A percentile compares a stretch with the other conserved stretches of the same genome.
Conservation (phyloP, 2,329 filamentous ascomycete genomes). For the Neurospora sp. region DNA sequence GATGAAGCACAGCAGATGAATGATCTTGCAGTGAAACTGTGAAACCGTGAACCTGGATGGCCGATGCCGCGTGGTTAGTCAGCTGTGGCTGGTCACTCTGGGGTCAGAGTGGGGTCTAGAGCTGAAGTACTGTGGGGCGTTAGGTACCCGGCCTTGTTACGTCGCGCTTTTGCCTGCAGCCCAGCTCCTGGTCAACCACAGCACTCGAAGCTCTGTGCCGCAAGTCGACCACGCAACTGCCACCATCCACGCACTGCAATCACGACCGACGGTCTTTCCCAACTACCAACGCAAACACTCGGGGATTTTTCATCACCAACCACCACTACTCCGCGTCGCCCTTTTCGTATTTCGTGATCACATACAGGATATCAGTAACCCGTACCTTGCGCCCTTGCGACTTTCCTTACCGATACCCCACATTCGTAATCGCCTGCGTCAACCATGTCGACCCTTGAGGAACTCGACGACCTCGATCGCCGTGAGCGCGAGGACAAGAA, state of each 20-base stretch:
- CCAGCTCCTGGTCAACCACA: slow-evolving; percentile 9
- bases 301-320: neutral
- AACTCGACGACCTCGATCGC: slow-evolving; percentile 81
- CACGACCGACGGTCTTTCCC: neutral
- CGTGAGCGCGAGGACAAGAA: slow-evolving; percentile 53
- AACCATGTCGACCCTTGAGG: slow-evolving; percentile 81
- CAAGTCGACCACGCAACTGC: slow-evolving; percentile 9
- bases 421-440: neutral
- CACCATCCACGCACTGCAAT: slow-evolving; percentile 4
- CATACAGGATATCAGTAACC: neutral
- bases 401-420: slow-evolving; percentile 1
- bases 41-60: neutral
- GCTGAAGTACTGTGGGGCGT: neutral
- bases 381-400: neutral
- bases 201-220: slow-evolving; percentile 15
- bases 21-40: neutral
- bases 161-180: slow-evolving; percentile 22
- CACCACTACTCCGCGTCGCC: neutral
- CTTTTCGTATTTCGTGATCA: neutral
- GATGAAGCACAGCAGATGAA: neutral
- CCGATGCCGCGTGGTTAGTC: slow-evolving; percentile 3
- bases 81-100: slow-evolving; percentile 3
- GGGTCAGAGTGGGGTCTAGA: slow-evolving; percentile 7
- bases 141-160: slow-evolving; percentile 16
- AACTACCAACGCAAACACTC: neutral